These are phyloP conservation scores for Kodamaea kaohsiungensis DNA, from an alignment of 805 yeast species.

Conservation along the genomic window DNA sequence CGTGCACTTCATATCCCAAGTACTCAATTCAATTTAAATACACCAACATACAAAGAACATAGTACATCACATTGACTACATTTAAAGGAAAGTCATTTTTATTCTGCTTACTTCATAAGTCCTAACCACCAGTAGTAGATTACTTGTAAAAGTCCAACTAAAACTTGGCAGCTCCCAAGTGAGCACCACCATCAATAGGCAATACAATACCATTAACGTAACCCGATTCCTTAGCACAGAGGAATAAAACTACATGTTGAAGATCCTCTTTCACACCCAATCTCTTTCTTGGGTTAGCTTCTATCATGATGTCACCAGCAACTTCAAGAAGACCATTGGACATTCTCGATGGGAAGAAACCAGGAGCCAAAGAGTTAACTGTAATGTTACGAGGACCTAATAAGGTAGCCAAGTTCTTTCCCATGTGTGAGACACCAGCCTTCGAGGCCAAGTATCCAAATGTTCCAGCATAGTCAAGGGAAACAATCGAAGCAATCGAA, in stretches of 20 bases:
- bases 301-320: constrained; percentile 48
- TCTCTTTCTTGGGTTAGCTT: constrained; percentile 60
- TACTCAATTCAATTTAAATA: too few species aligned
- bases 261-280: constrained; percentile 64
- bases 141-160: too few species aligned
- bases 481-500: constrained; percentile 57
- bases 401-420: constrained; percentile 61
- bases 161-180: constrained; percentile 27
- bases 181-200: constrained; percentile 72
- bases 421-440: constrained; percentile 72
- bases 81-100: too few species aligned
- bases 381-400: constrained; percentile 67
- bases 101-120: too few species aligned
- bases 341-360: constrained; percentile 77
- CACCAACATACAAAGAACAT: too few species aligned
- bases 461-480: constrained; percentile 52
- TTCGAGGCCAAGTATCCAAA: constrained; percentile 75
- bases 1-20: too few species aligned
- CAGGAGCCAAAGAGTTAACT: constrained; percentile 73
- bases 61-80: too few species aligned
- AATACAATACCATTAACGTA: constrained; percentile 68
- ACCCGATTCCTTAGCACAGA: constrained; percentile 53
- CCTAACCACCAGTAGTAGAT: too few species aligned
- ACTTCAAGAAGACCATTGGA: constrained; percentile 59
- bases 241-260: constrained; percentile 54